phyloP scores from a whole-genome alignment of 306 rosid genomes.

The Oemleria cerasiformis region DNA sequence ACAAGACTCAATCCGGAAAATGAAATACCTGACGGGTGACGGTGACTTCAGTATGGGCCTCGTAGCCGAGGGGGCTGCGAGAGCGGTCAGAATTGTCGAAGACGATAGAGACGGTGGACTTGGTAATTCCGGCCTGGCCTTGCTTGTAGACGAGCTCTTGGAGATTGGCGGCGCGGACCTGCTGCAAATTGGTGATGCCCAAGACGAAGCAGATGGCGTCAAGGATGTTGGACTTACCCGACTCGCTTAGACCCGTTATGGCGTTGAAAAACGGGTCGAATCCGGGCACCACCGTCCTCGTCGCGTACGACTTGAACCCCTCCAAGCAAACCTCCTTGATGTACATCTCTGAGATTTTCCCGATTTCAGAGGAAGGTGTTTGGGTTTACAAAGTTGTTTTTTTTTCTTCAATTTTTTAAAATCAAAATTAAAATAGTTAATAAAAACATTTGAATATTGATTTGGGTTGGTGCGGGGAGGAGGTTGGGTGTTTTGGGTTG shows the following conservation, averaged over 20 bases:
- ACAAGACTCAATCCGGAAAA: not conserved
- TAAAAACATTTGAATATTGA: too few relatives aligned
- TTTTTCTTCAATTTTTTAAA: too few relatives aligned
- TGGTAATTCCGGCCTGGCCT: constrained; percentile 97
- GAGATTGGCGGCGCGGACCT: constrained; percentile 89
- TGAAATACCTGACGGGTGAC: constrained; percentile 83
- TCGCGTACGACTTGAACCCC: constrained; percentile 98
- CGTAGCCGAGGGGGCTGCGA: constrained; percentile 91
- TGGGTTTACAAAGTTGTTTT: too few relatives aligned
- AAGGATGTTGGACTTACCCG: constrained; percentile 94
- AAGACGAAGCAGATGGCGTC: constrained; percentile 89
- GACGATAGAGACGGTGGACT: constrained; percentile 83
- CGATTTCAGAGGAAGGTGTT: not conserved
- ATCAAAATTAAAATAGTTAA: too few relatives aligned
- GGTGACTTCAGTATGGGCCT: constrained; percentile 70
- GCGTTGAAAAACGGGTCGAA: constrained; percentile 91
- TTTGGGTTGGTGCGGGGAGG: too few relatives aligned
- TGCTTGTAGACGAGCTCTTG: constrained; percentile 97
- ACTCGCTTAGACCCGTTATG: constrained; percentile 86
- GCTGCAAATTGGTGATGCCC: constrained; percentile 90
- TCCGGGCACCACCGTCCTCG: constrained; percentile 83
- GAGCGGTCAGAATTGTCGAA: constrained; percentile 66
- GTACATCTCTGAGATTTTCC: constrained; percentile 37
- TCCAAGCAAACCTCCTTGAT: constrained; percentile 85
- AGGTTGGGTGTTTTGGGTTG: too few relatives aligned